phyloP scores from a whole-genome alignment of 768 basidiomycete species.

The Naganishia onofrii region DNA sequence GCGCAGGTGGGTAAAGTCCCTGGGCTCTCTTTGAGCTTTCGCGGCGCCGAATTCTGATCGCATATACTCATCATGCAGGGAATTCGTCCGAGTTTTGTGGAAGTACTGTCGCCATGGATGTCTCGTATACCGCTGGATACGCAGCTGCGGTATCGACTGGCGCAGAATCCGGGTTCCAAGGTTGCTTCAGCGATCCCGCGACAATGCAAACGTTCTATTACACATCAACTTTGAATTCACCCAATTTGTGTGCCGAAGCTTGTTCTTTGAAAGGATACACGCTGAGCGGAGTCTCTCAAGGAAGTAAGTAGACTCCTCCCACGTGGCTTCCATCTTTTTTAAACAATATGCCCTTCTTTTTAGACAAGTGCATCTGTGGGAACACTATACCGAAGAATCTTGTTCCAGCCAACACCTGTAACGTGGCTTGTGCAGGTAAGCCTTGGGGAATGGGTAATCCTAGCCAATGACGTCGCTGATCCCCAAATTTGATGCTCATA shows the following conservation, averaged over 20 bases:
- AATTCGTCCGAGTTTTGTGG: constrained; percentile 17
- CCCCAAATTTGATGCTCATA: background rate
- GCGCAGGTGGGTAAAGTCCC: background rate
- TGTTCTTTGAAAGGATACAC: constrained; percentile 9
- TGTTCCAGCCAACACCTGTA: constrained; percentile 28
- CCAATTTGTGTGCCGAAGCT: constrained; percentile 17
- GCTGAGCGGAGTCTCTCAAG: constrained; percentile 9
- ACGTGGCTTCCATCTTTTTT: background rate
- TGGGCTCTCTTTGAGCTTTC: background rate
- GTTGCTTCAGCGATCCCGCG: constrained; percentile 17
- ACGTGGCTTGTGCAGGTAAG: constrained; percentile 35
- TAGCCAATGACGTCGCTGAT: background rate
- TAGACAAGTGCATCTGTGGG: constrained; percentile 23
- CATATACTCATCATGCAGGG: background rate
- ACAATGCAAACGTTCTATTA: constrained; percentile 14
- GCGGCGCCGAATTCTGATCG: background rate
- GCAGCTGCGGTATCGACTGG: constrained; percentile 5
- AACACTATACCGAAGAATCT: constrained; percentile 14
- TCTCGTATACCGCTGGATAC: constrained; percentile 10
- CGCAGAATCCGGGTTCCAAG: constrained; percentile 17
- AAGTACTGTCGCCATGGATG: constrained; percentile 10
- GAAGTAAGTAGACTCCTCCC: constrained; percentile 4
- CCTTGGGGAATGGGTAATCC: constrained; percentile 29
- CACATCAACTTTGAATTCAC: background rate
- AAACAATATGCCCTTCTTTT: background rate